phyloP scores from a whole-genome alignment of 108 stramenopile genomes.

The Cyclotella baltica region DNA sequence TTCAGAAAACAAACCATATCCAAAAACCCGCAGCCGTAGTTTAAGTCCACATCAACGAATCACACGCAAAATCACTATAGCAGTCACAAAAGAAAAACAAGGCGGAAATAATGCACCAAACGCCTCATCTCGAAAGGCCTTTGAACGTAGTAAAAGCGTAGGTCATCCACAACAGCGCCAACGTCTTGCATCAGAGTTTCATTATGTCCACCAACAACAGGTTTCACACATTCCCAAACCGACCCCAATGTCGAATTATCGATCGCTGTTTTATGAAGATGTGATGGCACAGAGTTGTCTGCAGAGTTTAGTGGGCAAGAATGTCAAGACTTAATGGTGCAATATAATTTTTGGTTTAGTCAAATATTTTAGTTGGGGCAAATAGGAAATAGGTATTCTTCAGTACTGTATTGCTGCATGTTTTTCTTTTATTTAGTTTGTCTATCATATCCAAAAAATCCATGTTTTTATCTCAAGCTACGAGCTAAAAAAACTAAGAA shows the following conservation, averaged over 20 bases:
- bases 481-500: no score
- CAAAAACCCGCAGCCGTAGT: neutral
- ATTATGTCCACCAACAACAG: neutral
- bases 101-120: neutral
- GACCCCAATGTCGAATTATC: neutral
- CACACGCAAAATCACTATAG: neutral
- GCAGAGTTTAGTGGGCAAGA: conserved; percentile 3
- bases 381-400: no score
- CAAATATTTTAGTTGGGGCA: no score
- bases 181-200: neutral
- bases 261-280: neutral
- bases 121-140: neutral
- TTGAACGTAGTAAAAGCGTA: conserved; percentile 3
- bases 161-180: neutral
- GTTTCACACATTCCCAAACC: neutral
- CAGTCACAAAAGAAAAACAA: neutral
- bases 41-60: neutral
- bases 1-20: neutral
- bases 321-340: neutral
- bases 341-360: no score
- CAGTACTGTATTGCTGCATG: no score
- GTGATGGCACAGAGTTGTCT: conserved; percentile 1
- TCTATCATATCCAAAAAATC: no score
- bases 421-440: no score
- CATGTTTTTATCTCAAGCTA: no score